Base-by-base conservation (phyloP, 345 rosid genomes). In the Acer negundo region DNA sequence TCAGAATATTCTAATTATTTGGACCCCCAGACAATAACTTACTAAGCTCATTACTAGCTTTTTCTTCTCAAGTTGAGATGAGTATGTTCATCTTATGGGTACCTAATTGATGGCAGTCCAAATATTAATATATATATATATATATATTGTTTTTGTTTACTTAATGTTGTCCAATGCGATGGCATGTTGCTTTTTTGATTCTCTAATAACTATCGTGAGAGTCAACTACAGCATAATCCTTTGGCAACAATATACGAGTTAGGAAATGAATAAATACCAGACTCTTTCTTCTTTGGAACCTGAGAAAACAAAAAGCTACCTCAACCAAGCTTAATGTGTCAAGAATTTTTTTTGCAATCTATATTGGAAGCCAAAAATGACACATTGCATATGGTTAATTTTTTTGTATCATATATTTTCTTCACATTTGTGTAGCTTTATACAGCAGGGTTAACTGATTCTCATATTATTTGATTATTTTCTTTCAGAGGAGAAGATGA, bases 401-500 rank as follows among this genome's bases (percentile, higher is more conserved):
- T 15, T 8, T 58, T 20, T 38, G 38, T 76, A 9, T 19, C 56
- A n/a, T 77, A 19, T 23, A 13, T 15, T 73, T 23, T 10, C 7
- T 58, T 47, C 15, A 28, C 17, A 6, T 10, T 31, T 53, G 2
- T n/a, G 53, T 13, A 49, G 59, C 24, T 44, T 69, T 49, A 24
- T 74, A 19, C 4, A 38, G 13, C 17, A 23, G 49, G 62, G 26
- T 26, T 46, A 59, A 28, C 24, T 49, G 61, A 47, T 59, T 64
- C 65, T 26, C 26, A 17, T 3, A 17, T 0, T 58, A 22, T 62
- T 75, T 69, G 6, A 16, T 1, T 58, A 22, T 62, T 75, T 69
- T 74, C 35, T 75, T 78, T 42, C 82, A 95, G 99, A 86, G 98
- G 98, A 1, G 94, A 89, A 42, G 99, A 95, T 79, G 99, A 89